Conservation (phyloP, 2,329 filamentous ascomycete species). For the Cercospora citrullina region DNA sequence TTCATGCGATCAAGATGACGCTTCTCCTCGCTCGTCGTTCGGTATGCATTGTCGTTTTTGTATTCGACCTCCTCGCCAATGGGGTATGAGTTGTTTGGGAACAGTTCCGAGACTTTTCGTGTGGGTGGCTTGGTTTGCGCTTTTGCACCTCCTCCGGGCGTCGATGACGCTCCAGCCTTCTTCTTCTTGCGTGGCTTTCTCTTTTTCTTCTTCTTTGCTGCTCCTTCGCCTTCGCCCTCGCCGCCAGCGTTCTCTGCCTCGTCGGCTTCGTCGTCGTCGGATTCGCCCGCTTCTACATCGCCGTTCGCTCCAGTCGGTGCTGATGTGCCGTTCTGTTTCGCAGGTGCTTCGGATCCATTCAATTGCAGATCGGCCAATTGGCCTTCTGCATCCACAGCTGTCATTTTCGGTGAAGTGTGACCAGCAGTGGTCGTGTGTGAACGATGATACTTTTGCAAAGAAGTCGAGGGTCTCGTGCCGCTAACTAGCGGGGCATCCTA, state of each 20-base stretch:
- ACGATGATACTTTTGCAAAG: conserved; percentile 4
- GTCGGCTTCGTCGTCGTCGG: conserved; percentile 41
- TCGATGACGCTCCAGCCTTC: conserved; percentile 38
- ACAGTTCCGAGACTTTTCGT: conserved; percentile 49
- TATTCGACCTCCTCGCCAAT: conserved; percentile 51
- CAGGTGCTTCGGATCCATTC: conserved; percentile 23
- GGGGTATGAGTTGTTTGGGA: conserved; percentile 48
- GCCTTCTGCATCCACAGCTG: conserved; percentile 34
- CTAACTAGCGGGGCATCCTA: not conserved
- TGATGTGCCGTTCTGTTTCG: conserved; percentile 29
- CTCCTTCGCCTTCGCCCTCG: conserved; percentile 32
- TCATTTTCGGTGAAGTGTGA: conserved; percentile 25
- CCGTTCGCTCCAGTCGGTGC: conserved; percentile 32
- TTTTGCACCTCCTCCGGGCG: conserved; percentile 36
- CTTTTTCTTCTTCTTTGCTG: conserved; percentile 51
- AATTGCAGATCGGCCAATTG: conserved; percentile 32
- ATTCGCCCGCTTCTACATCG: conserved; percentile 38
- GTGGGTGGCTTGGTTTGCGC: conserved; percentile 51
- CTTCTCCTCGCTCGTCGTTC: conserved; percentile 51
- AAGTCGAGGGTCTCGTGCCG: conserved; percentile 8
- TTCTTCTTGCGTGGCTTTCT: conserved; percentile 48
- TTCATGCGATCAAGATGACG: conserved; percentile 49
- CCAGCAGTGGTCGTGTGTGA: not conserved
- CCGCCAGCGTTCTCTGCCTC: conserved; percentile 29
- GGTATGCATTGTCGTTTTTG: conserved; percentile 47